Evolutionary conservation across 2,329 filamentous ascomycete species (phyloP).

Genomic region (Colletotrichum somersetense): DNA sequence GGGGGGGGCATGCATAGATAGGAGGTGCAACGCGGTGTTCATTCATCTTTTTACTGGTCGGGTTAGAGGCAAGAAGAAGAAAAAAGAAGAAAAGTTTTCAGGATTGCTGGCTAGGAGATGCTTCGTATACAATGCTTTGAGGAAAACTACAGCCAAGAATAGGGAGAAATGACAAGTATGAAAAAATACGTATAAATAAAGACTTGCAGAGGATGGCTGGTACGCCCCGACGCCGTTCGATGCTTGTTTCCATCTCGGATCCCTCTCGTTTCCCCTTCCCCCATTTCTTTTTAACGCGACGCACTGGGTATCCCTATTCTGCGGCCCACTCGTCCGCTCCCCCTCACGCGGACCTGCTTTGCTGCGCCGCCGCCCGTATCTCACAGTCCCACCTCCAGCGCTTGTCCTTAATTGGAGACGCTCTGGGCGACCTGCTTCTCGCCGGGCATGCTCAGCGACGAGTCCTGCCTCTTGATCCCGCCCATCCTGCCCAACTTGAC

Average conservation of each 20-base stretch:
- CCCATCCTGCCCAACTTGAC: constrained; percentile 59
- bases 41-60: background rate
- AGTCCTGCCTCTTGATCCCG: constrained; percentile 51
- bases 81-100: background rate
- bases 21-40: background rate
- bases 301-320: constrained; percentile 25
- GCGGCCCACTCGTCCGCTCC: background rate
- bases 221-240: constrained; percentile 33
- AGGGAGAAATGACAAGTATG: background rate
- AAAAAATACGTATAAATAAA: background rate
- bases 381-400: constrained; percentile 55
- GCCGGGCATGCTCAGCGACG: constrained; percentile 44
- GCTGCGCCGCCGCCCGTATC: background rate
- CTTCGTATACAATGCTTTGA: constrained; percentile 27
- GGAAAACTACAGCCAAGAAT: background rate
- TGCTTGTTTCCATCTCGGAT: constrained; percentile 14
- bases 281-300: background rate
- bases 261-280: background rate
- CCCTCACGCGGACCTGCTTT: background rate
- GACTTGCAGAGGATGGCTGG: constrained; percentile 13
- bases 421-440: constrained; percentile 49
- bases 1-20: background rate
- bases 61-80: background rate
- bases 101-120: background rate
- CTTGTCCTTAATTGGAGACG: constrained; percentile 71